Evolutionary conservation across 257 asterid species (phyloP).

Genomic region (Solanum clarkiae): DNA sequence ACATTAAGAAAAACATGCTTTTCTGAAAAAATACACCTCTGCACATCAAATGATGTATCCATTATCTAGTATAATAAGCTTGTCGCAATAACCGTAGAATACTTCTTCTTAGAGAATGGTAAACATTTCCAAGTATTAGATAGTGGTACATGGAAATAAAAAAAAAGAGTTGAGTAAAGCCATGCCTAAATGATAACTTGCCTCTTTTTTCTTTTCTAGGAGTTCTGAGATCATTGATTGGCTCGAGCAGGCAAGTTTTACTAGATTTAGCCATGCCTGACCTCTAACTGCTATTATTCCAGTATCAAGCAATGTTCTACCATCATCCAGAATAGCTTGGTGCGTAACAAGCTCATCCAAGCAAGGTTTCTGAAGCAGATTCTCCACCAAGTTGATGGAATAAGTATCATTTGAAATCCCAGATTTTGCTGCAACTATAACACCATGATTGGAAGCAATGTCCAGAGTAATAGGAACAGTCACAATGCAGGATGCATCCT

Average conservation of each 20-base stretch:
- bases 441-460: slow-evolving; percentile 93
- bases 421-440: slow-evolving; percentile 72
- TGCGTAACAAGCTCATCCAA: slow-evolving; percentile 52
- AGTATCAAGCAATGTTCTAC: slow-evolving; percentile 89
- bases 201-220: slow-evolving; percentile 73
- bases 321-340: slow-evolving; percentile 78
- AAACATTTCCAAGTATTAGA: background rate
- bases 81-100: background rate
- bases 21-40: background rate
- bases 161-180: background rate
- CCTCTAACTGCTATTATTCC: slow-evolving; percentile 95
- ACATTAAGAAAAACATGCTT: background rate
- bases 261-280: slow-evolving; percentile 86
- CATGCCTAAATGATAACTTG: slow-evolving; percentile 15
- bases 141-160: background rate
- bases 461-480: slow-evolving; percentile 94
- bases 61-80: background rate
- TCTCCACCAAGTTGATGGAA: slow-evolving; percentile 50
- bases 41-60: background rate
- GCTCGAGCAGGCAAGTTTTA: slow-evolving; percentile 57
- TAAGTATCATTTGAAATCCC: slow-evolving; percentile 15
- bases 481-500: slow-evolving; percentile 67
- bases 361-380: slow-evolving; percentile 91
- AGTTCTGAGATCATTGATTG: slow-evolving; percentile 61
- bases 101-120: background rate